Percentiles rank a stretch among this genome's conserved stretches.
These are phyloP conservation scores for Psilocybe azurescens DNA, from an alignment of 768 basidiomycete genomes.

Conservation along the genomic window DNA sequence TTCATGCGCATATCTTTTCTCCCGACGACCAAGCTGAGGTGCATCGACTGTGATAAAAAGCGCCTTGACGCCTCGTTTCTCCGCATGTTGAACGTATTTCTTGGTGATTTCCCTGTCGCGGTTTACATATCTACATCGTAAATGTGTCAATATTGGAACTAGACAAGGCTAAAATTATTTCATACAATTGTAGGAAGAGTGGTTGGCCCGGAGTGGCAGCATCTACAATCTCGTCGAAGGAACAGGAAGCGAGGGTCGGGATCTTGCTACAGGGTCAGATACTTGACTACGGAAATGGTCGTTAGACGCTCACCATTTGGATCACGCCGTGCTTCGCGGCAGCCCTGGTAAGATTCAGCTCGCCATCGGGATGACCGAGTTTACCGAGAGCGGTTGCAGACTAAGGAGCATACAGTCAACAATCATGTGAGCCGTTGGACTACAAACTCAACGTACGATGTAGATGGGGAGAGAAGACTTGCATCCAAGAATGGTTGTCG, in stretches of 20 bases:
- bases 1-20: constrained; percentile 99
- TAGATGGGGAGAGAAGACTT: constrained; percentile 26
- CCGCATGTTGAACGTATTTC: constrained; percentile 88
- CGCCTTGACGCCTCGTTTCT: constrained; percentile 87
- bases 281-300: constrained; percentile 25
- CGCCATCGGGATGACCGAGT: constrained; percentile 95
- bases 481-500: constrained; percentile 80
- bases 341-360: constrained; percentile 88
- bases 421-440: background rate
- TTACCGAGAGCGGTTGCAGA: constrained; percentile 93
- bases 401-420: constrained; percentile 23
- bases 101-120: constrained; percentile 84
- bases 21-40: constrained; percentile 91
- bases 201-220: constrained; percentile 77
- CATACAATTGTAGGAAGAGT: constrained; percentile 85
- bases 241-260: constrained; percentile 92
- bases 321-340: constrained; percentile 71
- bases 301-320: constrained; percentile 62
- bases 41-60: constrained; percentile 98
- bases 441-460: constrained; percentile 54
- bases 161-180: background rate
- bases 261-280: constrained; percentile 55
- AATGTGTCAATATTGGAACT: constrained; percentile 2
- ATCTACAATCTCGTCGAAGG: constrained; percentile 92
- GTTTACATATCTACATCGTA: constrained; percentile 76